These are phyloP conservation scores for Angophora floribunda DNA, from an alignment of 345 rosid species.

Conservation along the genomic window DNA sequence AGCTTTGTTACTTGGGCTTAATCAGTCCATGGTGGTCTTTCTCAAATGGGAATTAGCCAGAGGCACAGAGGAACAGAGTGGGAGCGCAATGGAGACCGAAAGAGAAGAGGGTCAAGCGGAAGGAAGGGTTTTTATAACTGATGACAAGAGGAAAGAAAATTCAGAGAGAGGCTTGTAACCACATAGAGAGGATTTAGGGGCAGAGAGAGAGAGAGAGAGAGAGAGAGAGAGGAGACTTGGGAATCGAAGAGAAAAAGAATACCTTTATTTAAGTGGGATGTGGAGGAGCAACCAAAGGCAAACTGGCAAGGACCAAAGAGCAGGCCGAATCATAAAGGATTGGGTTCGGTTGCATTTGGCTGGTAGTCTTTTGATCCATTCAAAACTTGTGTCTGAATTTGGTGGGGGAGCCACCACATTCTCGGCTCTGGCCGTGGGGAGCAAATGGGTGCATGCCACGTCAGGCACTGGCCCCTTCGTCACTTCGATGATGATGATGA, in stretches of 20 bases:
- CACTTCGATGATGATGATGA: not conserved
- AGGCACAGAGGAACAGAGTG: not conserved
- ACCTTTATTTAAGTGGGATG: not conserved
- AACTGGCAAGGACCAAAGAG: not conserved
- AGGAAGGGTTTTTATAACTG: not conserved
- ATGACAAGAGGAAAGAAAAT: not conserved
- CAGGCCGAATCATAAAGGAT: not conserved
- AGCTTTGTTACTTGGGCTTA: not conserved
- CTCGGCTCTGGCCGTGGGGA: not conserved
- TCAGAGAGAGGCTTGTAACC: not conserved
- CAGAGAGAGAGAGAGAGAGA: not conserved
- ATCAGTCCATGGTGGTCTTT: constrained; percentile 18
- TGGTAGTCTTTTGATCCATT: not conserved
- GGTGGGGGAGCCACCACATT: not conserved
- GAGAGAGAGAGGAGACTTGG: not conserved
- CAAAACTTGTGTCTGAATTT: not conserved
- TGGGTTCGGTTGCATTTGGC: not conserved
- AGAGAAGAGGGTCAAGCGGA: not conserved
- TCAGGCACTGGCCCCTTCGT: not conserved
- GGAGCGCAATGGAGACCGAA: not conserved
- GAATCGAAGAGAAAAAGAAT: not conserved
- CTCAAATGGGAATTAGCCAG: not conserved
- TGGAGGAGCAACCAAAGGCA: not conserved
- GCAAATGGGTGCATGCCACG: not conserved
- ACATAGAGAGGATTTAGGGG: not conserved